Base-by-base conservation (phyloP, 306 rosid genomes). In the Vigna nakashimae region DNA sequence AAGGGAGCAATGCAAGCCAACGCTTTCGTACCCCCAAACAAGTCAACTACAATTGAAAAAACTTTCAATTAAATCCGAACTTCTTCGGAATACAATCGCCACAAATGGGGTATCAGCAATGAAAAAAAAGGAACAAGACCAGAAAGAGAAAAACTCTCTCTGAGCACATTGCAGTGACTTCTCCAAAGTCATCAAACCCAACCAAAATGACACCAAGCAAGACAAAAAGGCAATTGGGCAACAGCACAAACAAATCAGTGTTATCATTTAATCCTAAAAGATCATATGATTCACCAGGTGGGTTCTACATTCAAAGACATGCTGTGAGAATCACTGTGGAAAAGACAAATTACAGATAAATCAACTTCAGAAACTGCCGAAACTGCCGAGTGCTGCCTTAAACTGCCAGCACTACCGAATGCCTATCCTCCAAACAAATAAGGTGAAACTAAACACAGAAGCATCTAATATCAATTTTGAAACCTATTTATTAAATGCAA, bases 401-500 rank as follows among this genome's bases (percentile, higher is more conserved):
- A 57, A 77, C 74, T 42, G 53, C n/a, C 53, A 52, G 20, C 4
- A 77, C 48, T 50, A 18, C 43, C 24, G 50, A 30, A 12, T 11
- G 56, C 3, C 13, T 38, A 72, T 46, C 32, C 49, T 43, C 36
- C 63, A 62, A 34, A 40, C 76, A 57, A 65, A 22, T 13, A 26
- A 73, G 49, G 48, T 73, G 43, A 69, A 20, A 55, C 57, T 34
- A 34, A 49, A 63, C 24, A 48, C 16, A 77, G 40, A 48, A 57
- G 20, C 50, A 22, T 6, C 12, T 43, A 51, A 69, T 62, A 56
- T 62, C 63, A 78, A 55, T 63, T 81, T 43, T 9, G 59, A 50
- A 66, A 79, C 74, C 64, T 26, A 82, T 69, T 34, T 67, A 59
- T 81, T 57, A 26, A 49, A 82, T 38, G 73, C 73, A 84, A 32